Base-by-base conservation (phyloP, 768 basidiomycete species). In the Lactarius quietus region DNA sequence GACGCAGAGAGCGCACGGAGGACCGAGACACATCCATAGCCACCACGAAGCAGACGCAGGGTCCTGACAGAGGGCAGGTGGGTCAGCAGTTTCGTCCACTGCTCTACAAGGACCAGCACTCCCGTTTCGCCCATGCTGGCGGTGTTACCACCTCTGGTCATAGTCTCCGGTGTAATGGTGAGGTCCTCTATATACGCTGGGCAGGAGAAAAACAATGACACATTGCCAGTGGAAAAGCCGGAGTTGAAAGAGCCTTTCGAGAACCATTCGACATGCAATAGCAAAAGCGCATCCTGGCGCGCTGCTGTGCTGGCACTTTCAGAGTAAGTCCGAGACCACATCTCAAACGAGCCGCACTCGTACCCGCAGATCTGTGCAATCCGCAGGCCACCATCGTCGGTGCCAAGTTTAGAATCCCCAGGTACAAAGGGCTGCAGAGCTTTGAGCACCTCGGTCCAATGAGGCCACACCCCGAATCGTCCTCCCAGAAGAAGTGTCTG, bases 211-310 rank as follows among this genome's bases (percentile, higher is more conserved):
- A 57, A 66, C 52, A 66, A 33, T 15, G 26, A 26, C 39, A 28
- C 59, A 39, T 39, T 59, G n/a, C n/a, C n/a, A n/a, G n/a, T n/a
- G 61, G 57, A 59, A 59, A 10, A 62, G 54, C 20, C 57, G 65
- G 38, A 35, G 55, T 38, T 15, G 9, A 41, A 18, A 43, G 60
- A 10, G 52, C 8, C 8, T 9, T 61, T 62, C 6, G 41, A 35
- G 8, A 1, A 51, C 65, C 65, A 66, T 38, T 58, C 51, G 20
- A 62, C 33, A 6, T 31, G 26, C 3, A 66, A 58, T 33, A 43
- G 6, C 20, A 66, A 62, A 0, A 66, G 52, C 41, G 65, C 61
- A 7, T 58, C 61, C 7, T 62, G 48, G 14, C 4, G 18, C 51
- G 38, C 29, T 2, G 29, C 5, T 6, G 29, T 7, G 52, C 18